A percentile compares a stretch with the other conserved stretches of the same genome.
phyloP scores from a whole-genome alignment of 1,284 basidiomycete species.

The Baeospora myosura region DNA sequence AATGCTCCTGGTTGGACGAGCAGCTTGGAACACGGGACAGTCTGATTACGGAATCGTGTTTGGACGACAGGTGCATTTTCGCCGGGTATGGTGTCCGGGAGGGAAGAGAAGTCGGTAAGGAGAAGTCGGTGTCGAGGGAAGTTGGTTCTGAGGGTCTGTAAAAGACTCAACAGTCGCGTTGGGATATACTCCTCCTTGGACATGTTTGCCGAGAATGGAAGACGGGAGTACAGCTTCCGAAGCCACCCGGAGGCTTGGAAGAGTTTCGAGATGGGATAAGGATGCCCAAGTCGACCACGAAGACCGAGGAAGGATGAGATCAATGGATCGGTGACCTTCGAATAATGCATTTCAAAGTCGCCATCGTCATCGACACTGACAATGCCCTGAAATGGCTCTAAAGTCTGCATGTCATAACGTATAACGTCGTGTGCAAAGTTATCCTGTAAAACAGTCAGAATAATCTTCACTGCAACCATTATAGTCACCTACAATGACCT shows the following conservation, averaged over 20 bases:
- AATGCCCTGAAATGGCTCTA: slow-evolving; percentile 79
- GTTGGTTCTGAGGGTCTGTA: slow-evolving; percentile 74
- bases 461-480: not conserved
- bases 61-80: slow-evolving; percentile 93
- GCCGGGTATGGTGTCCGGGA: slow-evolving; percentile 85
- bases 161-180: slow-evolving; percentile 82
- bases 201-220: slow-evolving; percentile 91
- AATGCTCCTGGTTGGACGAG: slow-evolving; percentile 95
- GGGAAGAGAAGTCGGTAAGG: slow-evolving; percentile 84
- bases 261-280: slow-evolving; percentile 49
- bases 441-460: slow-evolving; percentile 48
- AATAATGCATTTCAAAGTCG: slow-evolving; percentile 84
- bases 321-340: slow-evolving; percentile 80
- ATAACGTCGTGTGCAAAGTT: slow-evolving; percentile 97
- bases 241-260: slow-evolving; percentile 48
- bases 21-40: slow-evolving; percentile 86
- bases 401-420: slow-evolving; percentile 75
- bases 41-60: slow-evolving; percentile 78
- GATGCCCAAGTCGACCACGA: slow-evolving; percentile 48
- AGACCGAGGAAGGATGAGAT: slow-evolving; percentile 68
- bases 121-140: slow-evolving; percentile 92
- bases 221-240: slow-evolving; percentile 55
- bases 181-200: slow-evolving; percentile 89
- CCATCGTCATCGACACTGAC: slow-evolving; percentile 78
- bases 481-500: slow-evolving; percentile 74